Conservation (phyloP, 106 monocot genomes). For the Triglochin maritima region DNA sequence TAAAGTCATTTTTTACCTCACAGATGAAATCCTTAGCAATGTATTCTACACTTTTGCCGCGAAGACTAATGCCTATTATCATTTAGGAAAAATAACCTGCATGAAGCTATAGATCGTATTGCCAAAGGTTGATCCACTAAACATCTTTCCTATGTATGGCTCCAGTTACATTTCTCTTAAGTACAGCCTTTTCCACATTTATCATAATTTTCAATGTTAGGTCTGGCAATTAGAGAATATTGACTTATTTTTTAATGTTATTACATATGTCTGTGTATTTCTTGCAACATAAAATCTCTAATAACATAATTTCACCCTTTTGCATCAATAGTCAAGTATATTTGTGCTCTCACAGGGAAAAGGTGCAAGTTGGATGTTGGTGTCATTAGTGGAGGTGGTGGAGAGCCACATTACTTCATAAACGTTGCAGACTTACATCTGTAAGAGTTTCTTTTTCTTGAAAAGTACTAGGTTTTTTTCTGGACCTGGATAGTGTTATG, state of each 20-base stretch:
- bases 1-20: conserved; percentile 35
- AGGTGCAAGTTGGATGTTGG: conserved; percentile 83
- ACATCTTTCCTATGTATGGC: background rate
- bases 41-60: background rate
- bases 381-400: conserved; percentile 27
- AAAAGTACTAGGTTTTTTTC: background rate
- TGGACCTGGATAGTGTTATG: background rate
- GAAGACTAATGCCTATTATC: background rate
- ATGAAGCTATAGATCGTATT: conserved; percentile 77
- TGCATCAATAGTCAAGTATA: background rate
- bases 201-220: background rate
- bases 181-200: background rate
- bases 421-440: conserved; percentile 95
- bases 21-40: background rate
- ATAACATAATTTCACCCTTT: too few relatives aligned
- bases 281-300: too few relatives aligned
- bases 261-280: too few relatives aligned
- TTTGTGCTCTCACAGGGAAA: conserved; percentile 32
- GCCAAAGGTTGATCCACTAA: conserved; percentile 42
- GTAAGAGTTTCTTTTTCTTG: conserved; percentile 28
- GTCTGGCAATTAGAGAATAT: too few relatives aligned
- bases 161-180: background rate
- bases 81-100: conserved; percentile 79
- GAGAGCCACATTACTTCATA: conserved; percentile 66
- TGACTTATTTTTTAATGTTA: too few relatives aligned